Percentiles rank a stretch among this genome's conserved stretches.
Evolutionary conservation across 2,329 filamentous ascomycete genomes (phyloP).

Genomic region (Colletotrichum gloeosporioides): DNA sequence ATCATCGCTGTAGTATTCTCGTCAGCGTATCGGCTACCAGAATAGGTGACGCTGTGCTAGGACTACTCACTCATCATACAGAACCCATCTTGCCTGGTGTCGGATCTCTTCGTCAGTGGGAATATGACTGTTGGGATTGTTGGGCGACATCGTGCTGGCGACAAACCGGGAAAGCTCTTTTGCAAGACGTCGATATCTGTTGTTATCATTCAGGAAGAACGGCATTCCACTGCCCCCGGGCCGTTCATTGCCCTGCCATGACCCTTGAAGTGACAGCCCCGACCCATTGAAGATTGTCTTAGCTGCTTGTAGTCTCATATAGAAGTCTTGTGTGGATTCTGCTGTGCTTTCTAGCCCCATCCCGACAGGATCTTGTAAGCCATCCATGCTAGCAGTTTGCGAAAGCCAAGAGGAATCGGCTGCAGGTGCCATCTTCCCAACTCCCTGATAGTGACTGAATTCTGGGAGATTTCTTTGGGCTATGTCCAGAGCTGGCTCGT

Average conservation of each 20-base stretch:
- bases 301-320: not conserved
- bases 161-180: constrained; percentile 28
- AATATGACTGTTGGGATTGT: constrained; percentile 31
- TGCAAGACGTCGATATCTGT: constrained; percentile 29
- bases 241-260: not conserved
- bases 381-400: not conserved
- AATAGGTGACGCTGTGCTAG: not conserved
- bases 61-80: constrained; percentile 31
- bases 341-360: not conserved
- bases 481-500: not conserved
- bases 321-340: not conserved
- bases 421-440: not conserved
- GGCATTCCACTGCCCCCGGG: not conserved
- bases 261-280: not conserved
- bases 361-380: not conserved
- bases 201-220: constrained; percentile 27
- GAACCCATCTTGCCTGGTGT: constrained; percentile 36
- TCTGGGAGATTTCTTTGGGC: not conserved
- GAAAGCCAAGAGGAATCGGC: not conserved
- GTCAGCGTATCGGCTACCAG: not conserved
- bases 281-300: constrained; percentile 2
- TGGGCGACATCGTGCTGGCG: constrained; percentile 33
- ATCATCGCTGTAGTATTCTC: not conserved
- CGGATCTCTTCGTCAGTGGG: constrained; percentile 41
- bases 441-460: not conserved